Evolutionary conservation across 352 stramenopile species (phyloP), one percentile per base, ranked within the genome.

Genomic region (Pythium coloratum): DNA sequence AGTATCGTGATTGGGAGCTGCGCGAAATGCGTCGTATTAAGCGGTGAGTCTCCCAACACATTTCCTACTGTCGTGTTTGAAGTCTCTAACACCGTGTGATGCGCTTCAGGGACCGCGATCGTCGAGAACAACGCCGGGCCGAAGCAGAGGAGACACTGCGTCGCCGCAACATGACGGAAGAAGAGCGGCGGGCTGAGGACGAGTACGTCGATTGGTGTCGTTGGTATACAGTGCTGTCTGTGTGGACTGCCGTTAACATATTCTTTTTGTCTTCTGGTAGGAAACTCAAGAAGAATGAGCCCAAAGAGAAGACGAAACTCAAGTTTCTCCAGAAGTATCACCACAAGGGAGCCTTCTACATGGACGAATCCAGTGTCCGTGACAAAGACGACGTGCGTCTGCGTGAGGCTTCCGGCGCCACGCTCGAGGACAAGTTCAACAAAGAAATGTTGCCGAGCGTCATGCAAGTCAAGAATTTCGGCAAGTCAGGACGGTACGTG

Each of bases 381-480:
- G 81, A 89, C 24, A 89, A 96, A 60, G 72, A 93, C 65, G 96
- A 98, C 71, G 91, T 99, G 26, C 92, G 96, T 32, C 88, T 91
- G 54, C 89, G 91, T 42, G 96, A 98, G 66, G 91, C 92, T 3
- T 84, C 76, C 8, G 94, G 86, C 0, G 91, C 92, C 12, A 98
- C 94, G 13, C 78, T 96, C 12, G 90, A 97, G 56, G 94, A 98
- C 76, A 98, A 96, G 30, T 92, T 98, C 73, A 94, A 98, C 80
- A 97, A 94, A 67, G 86, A 95, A 67, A 80, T 94, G 68, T 82
- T 99, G 65, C 96, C 97, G 0, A 78, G 94, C 38, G 90, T 99
- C 59, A 98, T 99, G 92, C 95, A 99, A 67, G 96, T 99, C 50
- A 98, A 98, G 72, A 99, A 99, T 64, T 99, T 99, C 81, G 98